These are phyloP conservation scores for Xylariaceae sp. DNA, from an alignment of 2,329 filamentous ascomycete genomes.

Conservation along the genomic window DNA sequence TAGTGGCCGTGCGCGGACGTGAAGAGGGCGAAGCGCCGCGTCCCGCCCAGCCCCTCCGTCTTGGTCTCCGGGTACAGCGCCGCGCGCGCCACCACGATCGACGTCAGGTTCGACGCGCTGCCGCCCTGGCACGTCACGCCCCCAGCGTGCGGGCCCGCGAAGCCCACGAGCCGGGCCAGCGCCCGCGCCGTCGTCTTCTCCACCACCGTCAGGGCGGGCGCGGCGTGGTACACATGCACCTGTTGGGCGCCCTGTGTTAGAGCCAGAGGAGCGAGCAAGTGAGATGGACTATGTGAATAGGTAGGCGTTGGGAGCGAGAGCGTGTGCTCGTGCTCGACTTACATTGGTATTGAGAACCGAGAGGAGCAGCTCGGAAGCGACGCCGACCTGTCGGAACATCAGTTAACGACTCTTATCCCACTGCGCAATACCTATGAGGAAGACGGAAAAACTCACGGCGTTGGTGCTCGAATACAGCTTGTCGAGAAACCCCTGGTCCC, in stretches of 20 bases:
- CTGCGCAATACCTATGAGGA: neutral
- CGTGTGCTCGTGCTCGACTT: too few species aligned
- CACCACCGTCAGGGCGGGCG: constrained; percentile 76
- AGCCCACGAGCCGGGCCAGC: constrained; percentile 70
- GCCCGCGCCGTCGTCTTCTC: constrained; percentile 74
- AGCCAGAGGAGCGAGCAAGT: constrained; percentile 24
- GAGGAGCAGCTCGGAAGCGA: constrained; percentile 78
- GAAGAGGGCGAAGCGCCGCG: constrained; percentile 68
- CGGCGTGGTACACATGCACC: constrained; percentile 90
- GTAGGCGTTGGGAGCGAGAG: too few species aligned
- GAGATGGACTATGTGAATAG: constrained; percentile 2
- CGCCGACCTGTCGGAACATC: constrained; percentile 51
- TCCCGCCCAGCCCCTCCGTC: constrained; percentile 54
- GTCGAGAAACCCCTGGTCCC: constrained; percentile 93
- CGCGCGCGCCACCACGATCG: constrained; percentile 73
- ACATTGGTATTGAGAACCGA: constrained; percentile 86
- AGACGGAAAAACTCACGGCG: constrained; percentile 45
- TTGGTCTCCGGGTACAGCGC: constrained; percentile 76
- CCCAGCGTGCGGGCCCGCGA: constrained; percentile 58
- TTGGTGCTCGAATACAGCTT: constrained; percentile 92
- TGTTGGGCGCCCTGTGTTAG: constrained; percentile 22
- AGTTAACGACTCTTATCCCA: neutral
- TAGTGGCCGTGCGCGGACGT: constrained; percentile 90
- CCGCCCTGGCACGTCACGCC: constrained; percentile 57
- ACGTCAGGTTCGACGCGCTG: constrained; percentile 61